These are phyloP conservation scores for Testicularia cyperi DNA, from an alignment of 1,284 basidiomycete genomes.

Conservation along the genomic window DNA sequence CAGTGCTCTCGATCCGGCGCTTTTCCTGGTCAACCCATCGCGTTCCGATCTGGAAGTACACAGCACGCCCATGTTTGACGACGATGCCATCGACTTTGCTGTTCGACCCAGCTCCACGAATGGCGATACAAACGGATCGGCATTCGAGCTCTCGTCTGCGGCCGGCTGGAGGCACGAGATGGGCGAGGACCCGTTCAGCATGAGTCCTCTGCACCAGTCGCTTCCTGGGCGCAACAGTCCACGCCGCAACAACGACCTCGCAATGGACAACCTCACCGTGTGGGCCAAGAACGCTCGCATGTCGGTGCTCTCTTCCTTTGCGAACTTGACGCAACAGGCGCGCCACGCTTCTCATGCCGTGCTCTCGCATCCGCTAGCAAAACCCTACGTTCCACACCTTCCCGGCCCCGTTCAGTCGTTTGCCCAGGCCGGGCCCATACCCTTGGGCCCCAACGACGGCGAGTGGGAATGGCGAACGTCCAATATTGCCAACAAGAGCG, in stretches of 20 bases:
- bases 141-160: no score
- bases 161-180: slow-evolving; percentile 24
- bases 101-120: not conserved
- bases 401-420: slow-evolving; percentile 42
- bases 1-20: slow-evolving; percentile 73
- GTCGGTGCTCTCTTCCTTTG: slow-evolving; percentile 51
- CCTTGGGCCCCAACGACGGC: slow-evolving; percentile 41
- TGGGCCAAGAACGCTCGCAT: slow-evolving; percentile 54
- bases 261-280: slow-evolving; percentile 42
- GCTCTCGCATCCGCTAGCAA: slow-evolving; percentile 42
- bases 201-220: slow-evolving; percentile 31
- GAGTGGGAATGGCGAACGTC: slow-evolving; percentile 44
- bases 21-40: slow-evolving; percentile 90
- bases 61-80: slow-evolving; percentile 58
- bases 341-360: slow-evolving; percentile 48
- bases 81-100: slow-evolving; percentile 56
- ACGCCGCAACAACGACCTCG: slow-evolving; percentile 13
- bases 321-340: slow-evolving; percentile 52
- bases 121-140: not conserved
- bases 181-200: slow-evolving; percentile 33
- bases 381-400: slow-evolving; percentile 42
- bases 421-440: slow-evolving; percentile 54
- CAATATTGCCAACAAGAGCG: slow-evolving; percentile 33
- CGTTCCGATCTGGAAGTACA: slow-evolving; percentile 86
- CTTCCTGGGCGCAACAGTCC: slow-evolving; percentile 9